A percentile compares a stretch with the other conserved stretches of the same genome.
Evolutionary conservation across 2,329 filamentous ascomycete genomes (phyloP).

Genomic region (Pseudopyricularia cyperi): DNA sequence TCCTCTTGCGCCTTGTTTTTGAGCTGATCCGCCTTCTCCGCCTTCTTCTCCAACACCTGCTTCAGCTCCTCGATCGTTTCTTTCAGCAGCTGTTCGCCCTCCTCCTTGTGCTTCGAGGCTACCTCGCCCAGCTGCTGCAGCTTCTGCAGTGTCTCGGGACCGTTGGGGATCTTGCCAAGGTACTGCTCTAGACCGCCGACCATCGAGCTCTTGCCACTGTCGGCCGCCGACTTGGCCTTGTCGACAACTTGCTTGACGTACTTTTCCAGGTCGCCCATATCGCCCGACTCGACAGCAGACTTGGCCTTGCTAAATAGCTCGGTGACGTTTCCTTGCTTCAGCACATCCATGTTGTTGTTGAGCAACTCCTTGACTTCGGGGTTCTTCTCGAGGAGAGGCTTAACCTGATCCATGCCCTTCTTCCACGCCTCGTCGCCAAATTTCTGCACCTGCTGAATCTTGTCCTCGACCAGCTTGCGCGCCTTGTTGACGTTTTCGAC

Average conservation of each 20-base stretch:
- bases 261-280: constrained; percentile 43
- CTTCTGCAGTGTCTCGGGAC: constrained; percentile 51
- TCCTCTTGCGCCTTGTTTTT: constrained; percentile 39
- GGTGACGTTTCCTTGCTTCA: constrained; percentile 54
- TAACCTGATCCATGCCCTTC: constrained; percentile 56
- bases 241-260: constrained; percentile 47
- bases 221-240: constrained; percentile 40
- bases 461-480: constrained; percentile 53
- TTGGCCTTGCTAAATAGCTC: constrained; percentile 52
- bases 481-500: constrained; percentile 38
- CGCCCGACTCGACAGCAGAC: constrained; percentile 46
- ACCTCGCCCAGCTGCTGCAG: constrained; percentile 51
- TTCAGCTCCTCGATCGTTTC: constrained; percentile 56
- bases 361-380: constrained; percentile 62
- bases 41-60: constrained; percentile 49
- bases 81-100: constrained; percentile 56
- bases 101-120: constrained; percentile 53
- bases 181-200: constrained; percentile 45
- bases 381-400: constrained; percentile 63
- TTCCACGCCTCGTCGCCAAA: constrained; percentile 61
- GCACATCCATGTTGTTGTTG: constrained; percentile 53
- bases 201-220: constrained; percentile 17
- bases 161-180: constrained; percentile 51
- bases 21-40: constrained; percentile 43
- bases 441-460: constrained; percentile 51